Evolutionary conservation across 306 rosid genomes (phyloP), one percentile per base, ranked within the genome.

Genomic region (Cicer judaicum): DNA sequence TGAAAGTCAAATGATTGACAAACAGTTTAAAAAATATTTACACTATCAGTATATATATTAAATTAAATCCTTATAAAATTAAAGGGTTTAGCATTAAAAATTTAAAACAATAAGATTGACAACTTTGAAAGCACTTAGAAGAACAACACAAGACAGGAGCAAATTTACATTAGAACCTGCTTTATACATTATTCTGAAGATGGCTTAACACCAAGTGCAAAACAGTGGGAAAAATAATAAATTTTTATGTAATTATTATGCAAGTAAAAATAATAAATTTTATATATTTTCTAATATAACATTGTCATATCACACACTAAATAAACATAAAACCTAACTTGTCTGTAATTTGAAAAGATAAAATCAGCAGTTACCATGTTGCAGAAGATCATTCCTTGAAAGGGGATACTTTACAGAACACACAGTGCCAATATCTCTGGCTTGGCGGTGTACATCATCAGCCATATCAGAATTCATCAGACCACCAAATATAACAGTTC

Each of bases 401-500:
- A 92, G 94, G 68, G 97, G 96, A 72, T 89, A 92, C 67, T 86
- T 88, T 54, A 90, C 75, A 55, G 92, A 89, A 80, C 93, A 90
- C 74, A 90, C 89, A 36, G 81, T 79, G 44, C 92, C 98, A 74
- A 85, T 70, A 78, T 90, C 88, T 81, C 79, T 85, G 70, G 93
- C 98, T 81, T 47, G 80, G 72, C 78, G 7, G 59, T 92, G 97
- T 84, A 90, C 90, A 68, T 78, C 88, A 81, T 87, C 96, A 6
- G 97, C 97, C 87, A 94, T 88, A 55, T 78, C 86, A 38, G 89
- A 86, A 84, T 86, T 80, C 47, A 84, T 49, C 60, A 91, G 98
- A 79, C 96, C 91, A 47, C 98, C 98, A 64, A 92, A 82, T 76
- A 92, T 80, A 65, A 94, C 91, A 64, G 96, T 92, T 82, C 96